Evolutionary conservation across 805 yeast genomes (phyloP), one percentile per base, ranked within the genome.

Genomic region (Lachancea dasiensis): DNA sequence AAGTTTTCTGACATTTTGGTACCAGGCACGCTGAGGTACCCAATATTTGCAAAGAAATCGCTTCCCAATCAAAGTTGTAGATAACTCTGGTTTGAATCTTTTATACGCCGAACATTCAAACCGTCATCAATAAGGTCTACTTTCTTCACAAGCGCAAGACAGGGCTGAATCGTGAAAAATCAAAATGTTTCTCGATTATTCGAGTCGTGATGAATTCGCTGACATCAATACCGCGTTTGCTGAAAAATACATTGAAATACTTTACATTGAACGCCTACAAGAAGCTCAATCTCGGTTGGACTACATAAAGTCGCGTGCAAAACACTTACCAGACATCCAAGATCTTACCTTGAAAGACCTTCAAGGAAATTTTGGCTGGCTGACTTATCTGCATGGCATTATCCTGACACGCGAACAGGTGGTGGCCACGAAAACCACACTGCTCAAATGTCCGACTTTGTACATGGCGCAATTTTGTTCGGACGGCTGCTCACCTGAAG

Each of bases 181-280:
- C 9, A 17, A 28, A n/a, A 50, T 50, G 55, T 49, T 46, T 35
- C 45, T 50, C 17, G 55, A 50, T 37, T 50, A 48, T 38, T 48
- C 54, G 22, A 51, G 54, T 20, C 43, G 44, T 17, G 44, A 45
- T 16, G 40, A 49, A 22, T 50, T 37, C 25, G 39, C 46, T 31
- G 33, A 27, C 33, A 49, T 50, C 7, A 50, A 50, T 24, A 32
- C 37, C 17, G 30, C 34, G 10, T 50, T 50, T 38, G 55, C 49
- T 5, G 43, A 45, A 23, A 41, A 38, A 24, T 49, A 41, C 38
- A 34, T 45, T 19, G 46, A 48, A 6, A 26, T 50, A 13, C 25
- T 48, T 27, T 34, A 37, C 34, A 43, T 41, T 14, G 48, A 50
- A 24, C 30, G 41, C 8, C 35, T 46, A 11, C 17, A 31, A 11